Evolutionary conservation across 2,329 filamentous ascomycete genomes (phyloP), one percentile per base, ranked within the genome.

Genomic region (Colletotrichum brevisporum): DNA sequence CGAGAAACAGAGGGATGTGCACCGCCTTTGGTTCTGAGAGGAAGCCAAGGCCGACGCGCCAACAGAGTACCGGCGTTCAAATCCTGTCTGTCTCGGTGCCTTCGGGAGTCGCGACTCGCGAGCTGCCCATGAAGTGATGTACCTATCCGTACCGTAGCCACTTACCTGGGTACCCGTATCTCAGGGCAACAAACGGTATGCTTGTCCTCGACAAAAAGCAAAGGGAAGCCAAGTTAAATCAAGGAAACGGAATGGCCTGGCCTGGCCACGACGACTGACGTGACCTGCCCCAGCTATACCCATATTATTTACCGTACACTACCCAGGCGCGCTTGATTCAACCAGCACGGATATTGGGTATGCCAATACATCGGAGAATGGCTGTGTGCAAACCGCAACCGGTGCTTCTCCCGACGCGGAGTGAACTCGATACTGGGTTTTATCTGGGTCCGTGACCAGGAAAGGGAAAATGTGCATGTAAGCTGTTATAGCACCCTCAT

Each of bases 361-460:
- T 24, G 21, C 21, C 53, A 55, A 31, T 9, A 10, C 6, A 9
- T 16, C 26, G 39, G 39, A 43, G 12, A 43, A 43, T n/a, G 31
- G 31, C 31, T 36, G 31, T 36, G 31, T 31, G 27, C 27, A 8
- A 31, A 9, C 27, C 27, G 27, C 27, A 31, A 31, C 27, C 27
- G 27, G 27, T 31, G 27, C 27, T 9, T 31, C 27, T 31, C 27
- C 6, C 31, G 31, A 36, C 31, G 31, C 31, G 10, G 31, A 36
- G 31, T 10, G 31, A 36, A 43, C 41, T 12, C 41, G 41, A 43
- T 43, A 52, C 24, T 66, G 50, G 26, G 54, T 24, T 39, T 18
- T 47, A n/a, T 55, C 24, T 54, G 62, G 62, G n/a, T 60, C 62
- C 45, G 57, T 27, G 56, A 51, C 64, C 67, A 69, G 51, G 62